phyloP scores from a whole-genome alignment of 2,329 filamentous ascomycete species.

The Aspergillus japonicus region DNA sequence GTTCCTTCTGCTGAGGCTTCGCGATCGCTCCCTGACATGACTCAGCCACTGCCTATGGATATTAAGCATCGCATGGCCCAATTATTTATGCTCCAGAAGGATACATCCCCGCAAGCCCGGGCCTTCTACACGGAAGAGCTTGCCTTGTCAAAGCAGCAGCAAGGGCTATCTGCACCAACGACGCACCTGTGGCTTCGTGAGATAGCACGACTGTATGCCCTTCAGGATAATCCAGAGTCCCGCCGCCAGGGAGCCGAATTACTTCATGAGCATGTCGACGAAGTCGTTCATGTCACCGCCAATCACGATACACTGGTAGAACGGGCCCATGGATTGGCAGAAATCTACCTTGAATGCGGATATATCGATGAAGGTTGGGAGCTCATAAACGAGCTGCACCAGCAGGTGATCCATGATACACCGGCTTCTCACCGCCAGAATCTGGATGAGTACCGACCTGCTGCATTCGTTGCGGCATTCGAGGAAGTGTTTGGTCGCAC shows the following conservation, averaged over 20 bases:
- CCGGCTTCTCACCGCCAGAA: conserved; percentile 27
- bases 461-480: conserved; percentile 48
- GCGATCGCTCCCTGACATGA: conserved; percentile 33
- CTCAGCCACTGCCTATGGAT: conserved; percentile 41
- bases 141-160: conserved; percentile 43
- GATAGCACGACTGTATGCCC: conserved; percentile 45
- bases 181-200: conserved; percentile 48
- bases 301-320: conserved; percentile 47
- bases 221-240: conserved; percentile 40
- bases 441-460: conserved; percentile 37
- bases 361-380: conserved; percentile 43
- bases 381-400: conserved; percentile 49
- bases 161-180: conserved; percentile 49
- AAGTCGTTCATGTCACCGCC: conserved; percentile 42
- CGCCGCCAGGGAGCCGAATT: conserved; percentile 39
- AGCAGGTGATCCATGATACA: conserved; percentile 51
- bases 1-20: conserved; percentile 32
- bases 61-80: conserved; percentile 53
- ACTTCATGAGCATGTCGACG: conserved; percentile 42
- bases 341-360: conserved; percentile 47
- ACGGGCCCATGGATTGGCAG: conserved; percentile 48
- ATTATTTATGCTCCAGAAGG: conserved; percentile 47
- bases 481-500: conserved; percentile 44
- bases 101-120: conserved; percentile 40
- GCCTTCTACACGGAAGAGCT: conserved; percentile 46